These are phyloP conservation scores for Phytophthora aleatoria DNA, from an alignment of 352 stramenopile genomes.

Conservation along the genomic window DNA sequence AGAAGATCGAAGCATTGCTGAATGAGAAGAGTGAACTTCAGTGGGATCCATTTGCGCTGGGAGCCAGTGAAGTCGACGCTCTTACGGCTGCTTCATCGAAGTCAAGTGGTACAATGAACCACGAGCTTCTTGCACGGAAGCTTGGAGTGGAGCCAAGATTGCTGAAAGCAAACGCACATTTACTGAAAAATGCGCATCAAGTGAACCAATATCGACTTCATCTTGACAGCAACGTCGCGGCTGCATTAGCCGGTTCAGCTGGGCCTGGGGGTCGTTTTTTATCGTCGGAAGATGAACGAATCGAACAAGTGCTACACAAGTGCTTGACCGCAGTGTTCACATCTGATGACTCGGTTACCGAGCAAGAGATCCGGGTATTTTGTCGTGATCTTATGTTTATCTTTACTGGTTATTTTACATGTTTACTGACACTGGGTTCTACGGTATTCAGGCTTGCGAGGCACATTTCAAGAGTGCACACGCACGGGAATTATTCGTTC, in stretches of 20 bases:
- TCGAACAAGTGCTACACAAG: conserved; percentile 84
- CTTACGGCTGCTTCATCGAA: conserved; percentile 9
- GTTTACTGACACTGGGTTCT: conserved; percentile 1
- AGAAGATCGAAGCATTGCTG: conserved; percentile 43
- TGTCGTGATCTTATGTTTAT: conserved; percentile 5
- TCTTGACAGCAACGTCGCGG: conserved; percentile 26
- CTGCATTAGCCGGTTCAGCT: conserved; percentile 21
- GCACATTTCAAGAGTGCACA: conserved; percentile 69
- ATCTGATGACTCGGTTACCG: conserved; percentile 66
- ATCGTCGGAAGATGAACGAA: conserved; percentile 75
- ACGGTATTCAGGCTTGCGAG: conserved; percentile 53
- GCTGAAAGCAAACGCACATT: conserved; percentile 42
- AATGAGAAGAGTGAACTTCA: conserved; percentile 11
- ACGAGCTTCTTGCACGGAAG: conserved; percentile 34
- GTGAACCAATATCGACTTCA: conserved; percentile 50
- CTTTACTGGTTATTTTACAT: not conserved
- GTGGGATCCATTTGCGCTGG: conserved; percentile 40
- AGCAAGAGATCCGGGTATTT: conserved; percentile 57
- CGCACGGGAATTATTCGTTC: conserved; percentile 77
- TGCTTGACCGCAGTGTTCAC: conserved; percentile 84
- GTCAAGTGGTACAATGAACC: conserved; percentile 5
- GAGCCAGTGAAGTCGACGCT: conserved; percentile 21
- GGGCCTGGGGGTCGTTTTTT: conserved; percentile 40
- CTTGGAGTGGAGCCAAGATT: conserved; percentile 46
- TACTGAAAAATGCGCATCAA: conserved; percentile 45